phyloP scores from a whole-genome alignment of 345 rosid species.

The Moringa oleifera region DNA sequence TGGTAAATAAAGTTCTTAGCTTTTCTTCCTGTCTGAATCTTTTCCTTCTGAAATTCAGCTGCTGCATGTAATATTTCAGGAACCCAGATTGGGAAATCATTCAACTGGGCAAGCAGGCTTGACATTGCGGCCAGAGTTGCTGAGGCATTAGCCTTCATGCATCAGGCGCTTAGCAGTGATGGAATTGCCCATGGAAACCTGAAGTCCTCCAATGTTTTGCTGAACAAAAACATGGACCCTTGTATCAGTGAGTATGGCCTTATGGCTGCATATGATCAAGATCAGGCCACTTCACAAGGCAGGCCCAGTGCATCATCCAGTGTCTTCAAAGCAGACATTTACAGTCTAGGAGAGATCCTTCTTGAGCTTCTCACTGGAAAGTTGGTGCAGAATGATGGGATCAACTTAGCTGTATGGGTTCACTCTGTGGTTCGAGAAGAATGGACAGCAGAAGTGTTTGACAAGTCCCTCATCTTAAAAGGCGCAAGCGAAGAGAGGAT shows the following conservation, averaged over 20 bases:
- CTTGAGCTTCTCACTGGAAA: conserved; percentile 55
- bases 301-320: not conserved
- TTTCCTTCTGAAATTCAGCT: not conserved
- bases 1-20: conserved; percentile 26
- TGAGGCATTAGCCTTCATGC: conserved; percentile 42
- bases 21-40: not conserved
- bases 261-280: conserved; percentile 16
- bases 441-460: conserved; percentile 64
- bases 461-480: conserved; percentile 35
- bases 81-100: conserved; percentile 18
- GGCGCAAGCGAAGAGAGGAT: conserved; percentile 55
- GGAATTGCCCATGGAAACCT: conserved; percentile 53
- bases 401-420: conserved; percentile 53
- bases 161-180: conserved; percentile 26
- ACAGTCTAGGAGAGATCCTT: conserved; percentile 45
- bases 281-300: not conserved
- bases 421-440: conserved; percentile 47
- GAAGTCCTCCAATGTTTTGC: conserved; percentile 55
- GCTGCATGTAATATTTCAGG: conserved; percentile 25
- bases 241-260: conserved; percentile 67
- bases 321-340: conserved; percentile 37
- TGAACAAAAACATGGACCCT: conserved; percentile 45
- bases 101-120: conserved; percentile 54
- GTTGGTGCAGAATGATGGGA: conserved; percentile 36
- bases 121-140: conserved; percentile 34